phyloP scores from a whole-genome alignment of 2,329 filamentous ascomycete species.

The Fusarium vanettenii region DNA sequence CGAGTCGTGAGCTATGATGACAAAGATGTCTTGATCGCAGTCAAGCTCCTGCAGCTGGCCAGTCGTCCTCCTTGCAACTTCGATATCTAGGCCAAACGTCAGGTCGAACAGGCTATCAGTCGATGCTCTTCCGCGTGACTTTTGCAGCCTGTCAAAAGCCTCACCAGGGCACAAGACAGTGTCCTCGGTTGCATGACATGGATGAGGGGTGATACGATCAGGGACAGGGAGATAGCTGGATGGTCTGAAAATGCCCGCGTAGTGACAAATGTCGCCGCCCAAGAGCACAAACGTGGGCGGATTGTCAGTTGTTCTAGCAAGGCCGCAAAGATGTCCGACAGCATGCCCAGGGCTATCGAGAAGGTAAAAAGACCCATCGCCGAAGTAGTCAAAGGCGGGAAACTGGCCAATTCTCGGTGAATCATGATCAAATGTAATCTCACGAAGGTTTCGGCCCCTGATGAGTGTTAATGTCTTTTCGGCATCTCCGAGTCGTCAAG shows the following conservation, averaged over 20 bases:
- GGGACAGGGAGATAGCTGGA: constrained; percentile 50
- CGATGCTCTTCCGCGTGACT: constrained; percentile 28
- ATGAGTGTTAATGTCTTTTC: neutral
- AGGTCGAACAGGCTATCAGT: constrained; percentile 33
- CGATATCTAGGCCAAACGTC: constrained; percentile 33
- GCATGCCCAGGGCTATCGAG: constrained; percentile 56
- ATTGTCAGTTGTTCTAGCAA: constrained; percentile 51
- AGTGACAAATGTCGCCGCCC: constrained; percentile 57
- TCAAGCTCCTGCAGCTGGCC: constrained; percentile 32
- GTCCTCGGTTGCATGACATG: constrained; percentile 13
- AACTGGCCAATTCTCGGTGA: constrained; percentile 50
- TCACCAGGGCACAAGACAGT: constrained; percentile 29
- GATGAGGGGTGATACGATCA: constrained; percentile 37
- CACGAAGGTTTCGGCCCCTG: constrained; percentile 42
- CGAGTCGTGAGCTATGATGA: constrained; percentile 36
- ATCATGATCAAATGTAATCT: constrained; percentile 41
- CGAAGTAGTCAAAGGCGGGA: constrained; percentile 55
- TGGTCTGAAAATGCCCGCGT: constrained; percentile 51
- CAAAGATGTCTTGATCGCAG: constrained; percentile 33
- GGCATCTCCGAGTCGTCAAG: neutral
- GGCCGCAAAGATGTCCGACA: constrained; percentile 54
- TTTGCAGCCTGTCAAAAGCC: constrained; percentile 24
- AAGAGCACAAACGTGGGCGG: constrained; percentile 55
- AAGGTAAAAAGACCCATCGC: constrained; percentile 55
- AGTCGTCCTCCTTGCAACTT: constrained; percentile 23